Evolutionary conservation across 345 rosid species (phyloP).

Genomic region (Gynandropsis gynandra): DNA sequence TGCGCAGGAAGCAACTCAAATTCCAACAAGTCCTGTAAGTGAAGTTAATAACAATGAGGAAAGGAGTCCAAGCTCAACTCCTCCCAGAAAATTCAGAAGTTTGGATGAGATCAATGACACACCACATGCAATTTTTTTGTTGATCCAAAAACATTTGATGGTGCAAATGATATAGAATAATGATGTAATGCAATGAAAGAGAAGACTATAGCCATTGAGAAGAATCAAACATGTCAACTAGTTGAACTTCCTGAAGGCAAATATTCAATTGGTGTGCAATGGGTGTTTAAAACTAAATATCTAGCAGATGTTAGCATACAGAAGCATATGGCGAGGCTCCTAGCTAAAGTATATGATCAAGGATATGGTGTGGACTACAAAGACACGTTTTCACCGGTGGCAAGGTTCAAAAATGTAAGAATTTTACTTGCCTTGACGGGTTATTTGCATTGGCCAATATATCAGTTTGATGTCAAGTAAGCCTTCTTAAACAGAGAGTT

Average conservation of each 20-base stretch:
- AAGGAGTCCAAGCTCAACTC: too few relatives aligned
- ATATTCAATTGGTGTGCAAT: slow-evolving; percentile 19
- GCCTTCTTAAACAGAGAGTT: slow-evolving; percentile 16
- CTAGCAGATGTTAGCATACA: not conserved
- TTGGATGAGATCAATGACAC: too few relatives aligned
- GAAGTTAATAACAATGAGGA: too few relatives aligned
- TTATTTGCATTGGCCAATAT: slow-evolving; percentile 1
- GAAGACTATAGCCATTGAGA: not conserved
- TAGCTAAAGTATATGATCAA: slow-evolving; percentile 6
- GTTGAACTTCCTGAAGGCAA: too few relatives aligned
- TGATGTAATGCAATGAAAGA: slow-evolving; percentile 10
- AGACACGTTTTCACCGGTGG: too few relatives aligned
- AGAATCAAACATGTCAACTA: slow-evolving; percentile 13
- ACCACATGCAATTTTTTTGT: too few relatives aligned
- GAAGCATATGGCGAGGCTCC: slow-evolving; percentile 9
- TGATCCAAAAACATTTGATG: too few relatives aligned
- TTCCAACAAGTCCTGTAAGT: too few relatives aligned
- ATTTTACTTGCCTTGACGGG: too few relatives aligned
- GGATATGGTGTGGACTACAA: slow-evolving; percentile 6
- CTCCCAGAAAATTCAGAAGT: too few relatives aligned
- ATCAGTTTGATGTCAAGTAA: slow-evolving; percentile 20
- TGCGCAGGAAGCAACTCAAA: too few relatives aligned
- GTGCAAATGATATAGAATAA: not conserved
- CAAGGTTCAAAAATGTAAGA: not conserved
- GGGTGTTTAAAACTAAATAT: slow-evolving; percentile 15